These are phyloP conservation scores for Globisporangium emineosum DNA, from an alignment of 352 stramenopile species.

Conservation along the genomic window DNA sequence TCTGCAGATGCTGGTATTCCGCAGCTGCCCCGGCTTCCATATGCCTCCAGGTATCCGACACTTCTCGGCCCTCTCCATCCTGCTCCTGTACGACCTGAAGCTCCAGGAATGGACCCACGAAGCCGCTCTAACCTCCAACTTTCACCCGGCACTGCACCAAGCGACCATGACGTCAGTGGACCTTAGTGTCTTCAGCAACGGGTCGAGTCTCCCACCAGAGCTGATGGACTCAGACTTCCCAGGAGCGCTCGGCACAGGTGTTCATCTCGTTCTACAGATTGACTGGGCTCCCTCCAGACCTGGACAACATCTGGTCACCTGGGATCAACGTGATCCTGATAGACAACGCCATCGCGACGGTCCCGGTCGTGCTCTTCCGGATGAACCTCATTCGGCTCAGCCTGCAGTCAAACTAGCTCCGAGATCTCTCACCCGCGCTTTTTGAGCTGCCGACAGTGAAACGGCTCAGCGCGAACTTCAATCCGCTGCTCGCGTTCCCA, in stretches of 20 bases:
- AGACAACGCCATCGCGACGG: constrained; percentile 11
- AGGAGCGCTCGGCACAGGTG: constrained; percentile 20
- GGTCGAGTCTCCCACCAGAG: constrained; percentile 24
- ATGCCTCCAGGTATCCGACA: constrained; percentile 21
- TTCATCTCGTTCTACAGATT: constrained; percentile 34
- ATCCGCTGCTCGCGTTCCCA: neutral
- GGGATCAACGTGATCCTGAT: constrained; percentile 25
- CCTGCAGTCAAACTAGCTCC: neutral
- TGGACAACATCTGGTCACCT: constrained; percentile 30
- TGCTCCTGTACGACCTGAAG: constrained; percentile 43
- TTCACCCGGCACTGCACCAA: constrained; percentile 26
- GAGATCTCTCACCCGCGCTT: neutral
- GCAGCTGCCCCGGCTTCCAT: constrained; percentile 26
- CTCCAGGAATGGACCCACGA: constrained; percentile 27
- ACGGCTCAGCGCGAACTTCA: neutral
- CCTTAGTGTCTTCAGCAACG: constrained; percentile 15
- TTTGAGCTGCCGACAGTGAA: constrained; percentile 8
- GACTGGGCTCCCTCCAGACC: constrained; percentile 24
- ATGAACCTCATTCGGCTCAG: constrained; percentile 13
- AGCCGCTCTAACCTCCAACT: constrained; percentile 22
- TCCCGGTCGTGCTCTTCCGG: constrained; percentile 19
- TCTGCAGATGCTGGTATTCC: constrained; percentile 21
- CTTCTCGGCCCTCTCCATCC: constrained; percentile 24
- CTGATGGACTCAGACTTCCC: constrained; percentile 35
- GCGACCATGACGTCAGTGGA: constrained; percentile 26